Evolutionary conservation across 2,329 filamentous ascomycete species (phyloP).

Genomic region (Trichoderma sp.): DNA sequence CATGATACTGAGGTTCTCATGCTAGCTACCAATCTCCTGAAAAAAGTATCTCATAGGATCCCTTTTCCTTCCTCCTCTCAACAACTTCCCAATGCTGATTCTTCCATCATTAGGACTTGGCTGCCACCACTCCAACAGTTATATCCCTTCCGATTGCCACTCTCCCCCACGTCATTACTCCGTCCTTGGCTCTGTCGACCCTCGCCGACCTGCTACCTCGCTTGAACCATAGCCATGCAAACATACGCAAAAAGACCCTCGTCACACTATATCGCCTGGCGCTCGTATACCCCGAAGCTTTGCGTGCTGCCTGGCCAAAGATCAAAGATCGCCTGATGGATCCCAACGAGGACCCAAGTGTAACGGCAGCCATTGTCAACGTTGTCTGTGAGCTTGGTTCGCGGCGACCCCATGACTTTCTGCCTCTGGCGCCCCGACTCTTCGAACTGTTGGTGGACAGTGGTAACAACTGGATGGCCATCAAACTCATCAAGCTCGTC

Average conservation of each 20-base stretch:
- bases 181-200: conserved; percentile 85
- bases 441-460: conserved; percentile 91
- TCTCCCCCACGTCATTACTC: conserved; percentile 91
- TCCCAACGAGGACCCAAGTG: conserved; percentile 82
- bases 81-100: background rate
- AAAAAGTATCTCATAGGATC: conserved; percentile 61
- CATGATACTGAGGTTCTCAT: conserved; percentile 96
- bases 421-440: conserved; percentile 83
- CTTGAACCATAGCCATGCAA: conserved; percentile 78
- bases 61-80: background rate
- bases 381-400: conserved; percentile 95
- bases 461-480: conserved; percentile 99
- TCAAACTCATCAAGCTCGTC: conserved; percentile 96
- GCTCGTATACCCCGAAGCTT: conserved; percentile 91
- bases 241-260: conserved; percentile 91
- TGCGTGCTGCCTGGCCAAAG: conserved; percentile 92
- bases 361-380: conserved; percentile 94
- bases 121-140: conserved; percentile 66
- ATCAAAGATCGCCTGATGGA: conserved; percentile 94
- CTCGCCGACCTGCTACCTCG: conserved; percentile 83
- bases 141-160: conserved; percentile 85
- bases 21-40: conserved; percentile 92
- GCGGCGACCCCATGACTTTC: conserved; percentile 88
- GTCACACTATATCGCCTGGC: conserved; percentile 92
- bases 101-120: conserved; percentile 56